Conservation (phyloP, 192 early-diverging fungal genomes). For the Podila verticillata region DNA sequence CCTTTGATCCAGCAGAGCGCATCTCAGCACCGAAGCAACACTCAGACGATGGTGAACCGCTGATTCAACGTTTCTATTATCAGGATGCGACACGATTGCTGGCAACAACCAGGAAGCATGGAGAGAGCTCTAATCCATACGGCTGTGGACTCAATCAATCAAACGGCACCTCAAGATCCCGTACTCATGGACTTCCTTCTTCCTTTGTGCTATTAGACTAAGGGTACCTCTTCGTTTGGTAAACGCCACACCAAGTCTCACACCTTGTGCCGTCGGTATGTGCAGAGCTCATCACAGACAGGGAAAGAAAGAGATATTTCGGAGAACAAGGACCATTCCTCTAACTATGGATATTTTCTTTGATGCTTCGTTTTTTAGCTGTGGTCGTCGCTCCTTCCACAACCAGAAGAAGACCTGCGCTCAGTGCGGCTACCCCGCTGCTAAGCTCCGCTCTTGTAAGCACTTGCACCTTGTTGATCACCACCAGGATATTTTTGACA, state of each 20-base stretch:
- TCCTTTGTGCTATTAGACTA: slow-evolving; percentile 70
- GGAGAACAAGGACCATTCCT: not conserved
- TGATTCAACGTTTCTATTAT: not conserved
- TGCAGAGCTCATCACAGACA: not conserved
- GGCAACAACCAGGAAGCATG: too few relatives aligned
- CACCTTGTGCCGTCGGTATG: slow-evolving; percentile 91
- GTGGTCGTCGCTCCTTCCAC: slow-evolving; percentile 97
- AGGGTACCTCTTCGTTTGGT: slow-evolving; percentile 99
- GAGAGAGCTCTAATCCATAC: too few relatives aligned
- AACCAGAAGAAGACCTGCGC: slow-evolving; percentile 99
- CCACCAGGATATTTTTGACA: not conserved
- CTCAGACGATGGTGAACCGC: not conserved
- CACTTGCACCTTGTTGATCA: slow-evolving; percentile 2
- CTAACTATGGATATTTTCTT: not conserved
- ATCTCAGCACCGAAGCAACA: not conserved
- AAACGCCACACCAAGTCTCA: slow-evolving; percentile 99
- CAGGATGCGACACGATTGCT: not conserved
- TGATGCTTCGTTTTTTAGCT: slow-evolving; percentile 49
- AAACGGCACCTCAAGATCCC: not conserved
- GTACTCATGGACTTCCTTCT: not conserved
- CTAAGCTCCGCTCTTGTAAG: slow-evolving; percentile 96
- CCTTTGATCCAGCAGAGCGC: too few relatives aligned
- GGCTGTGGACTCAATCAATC: too few relatives aligned
- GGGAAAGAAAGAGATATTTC: too few relatives aligned
- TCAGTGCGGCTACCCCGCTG: slow-evolving; percentile 97